Base-by-base conservation (phyloP, 2,329 filamentous ascomycete species). In the Pleoardoris graminearum region DNA sequence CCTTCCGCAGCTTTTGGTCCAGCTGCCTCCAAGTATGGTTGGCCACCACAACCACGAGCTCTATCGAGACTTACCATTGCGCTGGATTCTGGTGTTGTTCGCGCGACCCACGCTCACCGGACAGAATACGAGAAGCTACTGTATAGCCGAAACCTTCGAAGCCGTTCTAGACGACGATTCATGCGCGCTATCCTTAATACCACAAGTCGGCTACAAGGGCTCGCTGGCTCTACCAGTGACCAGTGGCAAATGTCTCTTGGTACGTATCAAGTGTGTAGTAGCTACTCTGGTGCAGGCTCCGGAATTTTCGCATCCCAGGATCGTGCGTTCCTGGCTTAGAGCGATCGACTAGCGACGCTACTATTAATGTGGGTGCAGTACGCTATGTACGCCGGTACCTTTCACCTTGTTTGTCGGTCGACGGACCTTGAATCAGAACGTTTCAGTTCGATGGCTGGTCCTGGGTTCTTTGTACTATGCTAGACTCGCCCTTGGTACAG, bases 341-440 rank as follows among this genome's bases (percentile, higher is more conserved):
- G 12, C 7, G 12, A 4, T 7, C 14, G 7, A 23, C 30, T 36
- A 46, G 30, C n/a, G 2, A 36, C 17, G 43, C 19, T 30, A 46
- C 43, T 46, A 45, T 46, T 19, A n/a, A 23, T 17, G 43, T 46
- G 43, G 30, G 30, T 46, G 21, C 29, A 46, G 30, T 21, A 17
- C 43, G 30, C 43, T 35, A 46, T 12, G 19, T 14, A 36, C 19
- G 11, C 29, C n/a, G n/a, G n/a, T n/a, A n/a, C n/a, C n/a, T n/a
- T n/a, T n/a, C n/a, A n/a, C n/a, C n/a, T n/a, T n/a, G n/a, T n/a
- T n/a, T n/a, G n/a, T n/a, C n/a, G n/a, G n/a, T n/a, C n/a, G n/a
- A n/a, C n/a, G n/a, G n/a, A n/a, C n/a, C n/a, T n/a, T n/a, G n/a
- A n/a, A n/a, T n/a, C n/a, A n/a, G n/a, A n/a, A n/a, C n/a, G n/a